Percentiles rank a stretch among this genome's conserved stretches.
These are phyloP conservation scores for Ilyonectria robusta DNA, from an alignment of 2,329 filamentous ascomycete genomes.

Conservation along the genomic window DNA sequence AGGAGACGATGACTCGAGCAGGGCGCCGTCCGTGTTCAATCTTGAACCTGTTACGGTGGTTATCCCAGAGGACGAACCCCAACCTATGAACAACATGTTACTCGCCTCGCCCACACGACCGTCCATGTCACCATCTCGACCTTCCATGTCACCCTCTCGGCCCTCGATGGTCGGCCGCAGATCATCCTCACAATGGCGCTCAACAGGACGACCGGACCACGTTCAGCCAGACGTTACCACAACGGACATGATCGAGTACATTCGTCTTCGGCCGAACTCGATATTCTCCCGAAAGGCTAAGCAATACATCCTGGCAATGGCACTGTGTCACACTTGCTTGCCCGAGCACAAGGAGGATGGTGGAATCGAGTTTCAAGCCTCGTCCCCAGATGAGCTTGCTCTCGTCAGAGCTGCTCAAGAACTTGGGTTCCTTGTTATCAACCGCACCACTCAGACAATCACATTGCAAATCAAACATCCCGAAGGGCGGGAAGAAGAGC, in stretches of 20 bases:
- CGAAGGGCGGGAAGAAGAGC: conserved; percentile 60
- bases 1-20: conserved; percentile 40
- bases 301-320: conserved; percentile 87
- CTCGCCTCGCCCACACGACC: conserved; percentile 50
- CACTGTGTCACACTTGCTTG: conserved; percentile 91
- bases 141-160: conserved; percentile 48
- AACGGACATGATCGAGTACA: conserved; percentile 82
- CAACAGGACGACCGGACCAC: conserved; percentile 63
- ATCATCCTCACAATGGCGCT: conserved; percentile 66
- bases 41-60: conserved; percentile 47
- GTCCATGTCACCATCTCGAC: conserved; percentile 48
- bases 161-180: conserved; percentile 54
- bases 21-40: conserved; percentile 49
- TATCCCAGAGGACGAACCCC: conserved; percentile 49
- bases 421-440: conserved; percentile 83
- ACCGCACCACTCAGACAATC: conserved; percentile 80
- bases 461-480: conserved; percentile 62
- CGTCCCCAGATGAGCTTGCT: conserved; percentile 91
- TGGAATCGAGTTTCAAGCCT: conserved; percentile 85
- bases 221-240: conserved; percentile 74
- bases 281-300: conserved; percentile 83
- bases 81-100: conserved; percentile 29
- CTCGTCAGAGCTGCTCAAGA: conserved; percentile 89
- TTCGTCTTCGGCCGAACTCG: conserved; percentile 81
- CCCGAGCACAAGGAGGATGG: conserved; percentile 80